phyloP scores from a whole-genome alignment of 2,329 filamentous ascomycete species.

The Cladophialophora exuberans region DNA sequence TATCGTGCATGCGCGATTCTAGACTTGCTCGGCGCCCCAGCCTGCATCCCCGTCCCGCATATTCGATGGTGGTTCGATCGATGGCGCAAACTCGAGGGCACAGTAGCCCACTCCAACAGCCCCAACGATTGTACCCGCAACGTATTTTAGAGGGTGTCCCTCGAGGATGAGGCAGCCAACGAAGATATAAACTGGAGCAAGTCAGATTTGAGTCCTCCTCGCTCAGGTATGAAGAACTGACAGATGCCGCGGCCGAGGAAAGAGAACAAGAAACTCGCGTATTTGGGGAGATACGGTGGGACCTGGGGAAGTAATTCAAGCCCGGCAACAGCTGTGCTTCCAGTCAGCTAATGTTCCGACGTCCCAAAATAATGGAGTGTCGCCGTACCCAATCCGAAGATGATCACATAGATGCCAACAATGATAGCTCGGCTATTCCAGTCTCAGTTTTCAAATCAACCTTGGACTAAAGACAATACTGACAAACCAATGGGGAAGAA shows the following conservation, averaged over 20 bases:
- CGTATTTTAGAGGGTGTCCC: constrained; percentile 65
- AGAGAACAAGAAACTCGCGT: constrained; percentile 96
- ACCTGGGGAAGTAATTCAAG: constrained; percentile 84
- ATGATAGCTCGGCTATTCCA: constrained; percentile 68
- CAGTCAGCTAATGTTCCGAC: constrained; percentile 31
- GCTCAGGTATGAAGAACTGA: constrained; percentile 56
- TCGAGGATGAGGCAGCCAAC: constrained; percentile 83
- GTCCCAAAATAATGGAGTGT: neutral
- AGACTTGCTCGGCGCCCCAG: constrained; percentile 79
- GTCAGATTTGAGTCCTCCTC: constrained; percentile 13
- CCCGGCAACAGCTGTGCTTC: constrained; percentile 63
- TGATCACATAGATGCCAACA: constrained; percentile 81
- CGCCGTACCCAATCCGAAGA: constrained; percentile 80
- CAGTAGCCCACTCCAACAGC: constrained; percentile 78
- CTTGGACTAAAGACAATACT: constrained; percentile 14
- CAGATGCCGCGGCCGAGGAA: constrained; percentile 94
- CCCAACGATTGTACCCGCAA: constrained; percentile 78
- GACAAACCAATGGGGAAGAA: constrained; percentile 47
- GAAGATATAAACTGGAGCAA: constrained; percentile 84
- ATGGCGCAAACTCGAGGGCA: constrained; percentile 74
- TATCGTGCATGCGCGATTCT: constrained; percentile 36
- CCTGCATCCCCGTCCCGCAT: constrained; percentile 77
- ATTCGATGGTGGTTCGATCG: constrained; percentile 78
- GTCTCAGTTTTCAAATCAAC: constrained; percentile 19
- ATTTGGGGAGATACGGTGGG: constrained; percentile 86